Conservation (phyloP, 225 moss, liverwort and hornwort species). For the Bryoerythrophyllum caledonicum region DNA sequence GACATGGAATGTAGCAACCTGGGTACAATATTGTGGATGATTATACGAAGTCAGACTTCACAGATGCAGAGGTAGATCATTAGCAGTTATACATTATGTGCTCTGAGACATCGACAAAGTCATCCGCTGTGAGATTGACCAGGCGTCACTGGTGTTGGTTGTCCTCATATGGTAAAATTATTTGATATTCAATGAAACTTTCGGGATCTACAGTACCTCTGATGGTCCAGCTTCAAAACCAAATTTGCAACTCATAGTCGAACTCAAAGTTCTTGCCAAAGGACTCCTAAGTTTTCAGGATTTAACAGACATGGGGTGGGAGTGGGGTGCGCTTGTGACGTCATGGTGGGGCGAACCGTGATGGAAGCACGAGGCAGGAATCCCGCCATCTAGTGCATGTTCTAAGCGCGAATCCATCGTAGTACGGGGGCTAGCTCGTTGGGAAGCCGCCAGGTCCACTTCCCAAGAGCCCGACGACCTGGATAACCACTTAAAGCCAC, state of each 20-base stretch:
- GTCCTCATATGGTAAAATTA: too few relatives aligned
- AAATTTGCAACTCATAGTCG: too few relatives aligned
- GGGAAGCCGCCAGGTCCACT: not conserved
- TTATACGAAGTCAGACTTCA: not conserved
- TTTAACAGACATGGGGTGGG: not conserved
- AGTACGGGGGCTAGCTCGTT: not conserved
- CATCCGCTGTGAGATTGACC: too few relatives aligned
- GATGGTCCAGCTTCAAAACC: too few relatives aligned
- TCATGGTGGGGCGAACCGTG: slow-evolving; percentile 9
- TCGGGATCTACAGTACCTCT: too few relatives aligned
- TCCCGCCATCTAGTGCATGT: slow-evolving; percentile 4
- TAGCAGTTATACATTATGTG: not conserved
- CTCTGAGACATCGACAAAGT: not conserved
- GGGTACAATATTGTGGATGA: too few relatives aligned
- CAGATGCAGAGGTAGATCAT: slow-evolving; percentile 10
- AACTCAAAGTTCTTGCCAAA: too few relatives aligned
- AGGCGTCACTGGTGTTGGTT: too few relatives aligned
- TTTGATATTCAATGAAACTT: too few relatives aligned
- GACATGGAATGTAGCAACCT: not conserved
- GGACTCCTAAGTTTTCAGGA: too few relatives aligned
- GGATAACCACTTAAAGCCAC: not conserved
- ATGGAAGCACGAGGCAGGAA: slow-evolving; percentile 1
- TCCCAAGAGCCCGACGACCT: not conserved
- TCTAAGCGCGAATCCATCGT: not conserved
- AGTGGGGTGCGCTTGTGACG: not conserved